Evolutionary conservation across 2,329 filamentous ascomycete species (phyloP).

Genomic region (Dactylellina leptospora): DNA sequence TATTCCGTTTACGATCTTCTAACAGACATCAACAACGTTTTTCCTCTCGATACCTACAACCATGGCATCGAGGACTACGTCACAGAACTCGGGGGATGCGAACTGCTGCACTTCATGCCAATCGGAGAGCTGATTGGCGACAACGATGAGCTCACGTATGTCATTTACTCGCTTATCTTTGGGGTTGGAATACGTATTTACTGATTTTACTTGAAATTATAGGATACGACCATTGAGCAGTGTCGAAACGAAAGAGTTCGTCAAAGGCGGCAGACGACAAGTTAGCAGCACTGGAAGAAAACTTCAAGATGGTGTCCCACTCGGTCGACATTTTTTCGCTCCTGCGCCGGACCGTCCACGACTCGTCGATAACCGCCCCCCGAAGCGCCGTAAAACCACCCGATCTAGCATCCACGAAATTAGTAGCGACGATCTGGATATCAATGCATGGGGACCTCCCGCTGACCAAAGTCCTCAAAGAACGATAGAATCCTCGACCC

Average conservation of each 20-base stretch:
- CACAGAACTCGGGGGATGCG: constrained; percentile 56
- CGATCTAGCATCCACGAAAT: constrained; percentile 1
- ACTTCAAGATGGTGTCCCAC: constrained; percentile 55
- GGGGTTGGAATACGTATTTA: background rate
- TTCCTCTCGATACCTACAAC: constrained; percentile 54
- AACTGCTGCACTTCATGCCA: constrained; percentile 56
- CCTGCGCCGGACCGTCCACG: constrained; percentile 55
- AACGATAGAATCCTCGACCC: background rate
- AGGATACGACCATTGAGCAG: constrained; percentile 56
- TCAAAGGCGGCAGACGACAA: constrained; percentile 54
- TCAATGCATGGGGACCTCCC: constrained; percentile 18
- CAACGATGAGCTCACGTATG: constrained; percentile 56
- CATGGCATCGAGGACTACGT: constrained; percentile 57
- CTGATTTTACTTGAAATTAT: background rate
- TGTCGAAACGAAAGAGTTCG: constrained; percentile 54
- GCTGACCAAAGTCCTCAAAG: background rate
- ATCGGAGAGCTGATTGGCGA: constrained; percentile 55
- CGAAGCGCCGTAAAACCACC: constrained; percentile 31
- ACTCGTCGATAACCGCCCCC: constrained; percentile 28
- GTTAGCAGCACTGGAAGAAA: constrained; percentile 55
- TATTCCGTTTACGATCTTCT: constrained; percentile 55
- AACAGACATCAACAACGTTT: constrained; percentile 53
- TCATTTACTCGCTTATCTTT: background rate
- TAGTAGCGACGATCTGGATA: background rate
- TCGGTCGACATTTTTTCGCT: constrained; percentile 54